Conservation (phyloP, 495 filamentous ascomycete species). For the Trichodelitschia bisporula region DNA sequence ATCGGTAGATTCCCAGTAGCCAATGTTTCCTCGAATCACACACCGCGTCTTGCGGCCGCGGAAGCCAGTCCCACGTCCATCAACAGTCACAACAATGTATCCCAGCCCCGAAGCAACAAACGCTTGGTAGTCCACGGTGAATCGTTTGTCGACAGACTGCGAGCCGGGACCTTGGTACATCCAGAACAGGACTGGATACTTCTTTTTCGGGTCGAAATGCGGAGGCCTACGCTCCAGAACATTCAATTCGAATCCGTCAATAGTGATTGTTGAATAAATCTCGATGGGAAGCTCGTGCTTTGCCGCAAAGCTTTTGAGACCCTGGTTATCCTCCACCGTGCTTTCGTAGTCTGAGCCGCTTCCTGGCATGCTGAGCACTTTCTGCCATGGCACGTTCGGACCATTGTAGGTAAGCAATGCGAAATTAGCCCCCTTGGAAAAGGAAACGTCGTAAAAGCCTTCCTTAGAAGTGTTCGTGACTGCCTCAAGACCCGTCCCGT, state of each 20-base stretch:
- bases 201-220: constrained; percentile 62
- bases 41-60: constrained; percentile 66
- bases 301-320: constrained; percentile 38
- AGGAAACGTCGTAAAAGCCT: constrained; percentile 68
- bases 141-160: constrained; percentile 61
- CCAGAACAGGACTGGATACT: constrained; percentile 84
- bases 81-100: constrained; percentile 91
- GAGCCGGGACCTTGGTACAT: constrained; percentile 83
- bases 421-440: constrained; percentile 61
- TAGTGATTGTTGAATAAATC: constrained; percentile 61
- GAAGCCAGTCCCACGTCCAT: constrained; percentile 79
- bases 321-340: constrained; percentile 51
- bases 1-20: constrained; percentile 63
- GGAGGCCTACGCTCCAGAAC: constrained; percentile 77
- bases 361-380: constrained; percentile 60
- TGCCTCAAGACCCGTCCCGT: constrained; percentile 40
- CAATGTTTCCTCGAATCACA: constrained; percentile 60
- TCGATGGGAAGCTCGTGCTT: constrained; percentile 64
- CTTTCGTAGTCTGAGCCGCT: constrained; percentile 36
- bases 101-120: constrained; percentile 68
- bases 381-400: constrained; percentile 76
- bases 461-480: constrained; percentile 55
- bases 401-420: constrained; percentile 62
- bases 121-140: constrained; percentile 70
- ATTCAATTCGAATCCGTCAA: constrained; percentile 58